Evolutionary conservation across 2,329 filamentous ascomycete species (phyloP), one percentile per base, ranked within the genome.

Genomic region (Plectosphaerella sp.): DNA sequence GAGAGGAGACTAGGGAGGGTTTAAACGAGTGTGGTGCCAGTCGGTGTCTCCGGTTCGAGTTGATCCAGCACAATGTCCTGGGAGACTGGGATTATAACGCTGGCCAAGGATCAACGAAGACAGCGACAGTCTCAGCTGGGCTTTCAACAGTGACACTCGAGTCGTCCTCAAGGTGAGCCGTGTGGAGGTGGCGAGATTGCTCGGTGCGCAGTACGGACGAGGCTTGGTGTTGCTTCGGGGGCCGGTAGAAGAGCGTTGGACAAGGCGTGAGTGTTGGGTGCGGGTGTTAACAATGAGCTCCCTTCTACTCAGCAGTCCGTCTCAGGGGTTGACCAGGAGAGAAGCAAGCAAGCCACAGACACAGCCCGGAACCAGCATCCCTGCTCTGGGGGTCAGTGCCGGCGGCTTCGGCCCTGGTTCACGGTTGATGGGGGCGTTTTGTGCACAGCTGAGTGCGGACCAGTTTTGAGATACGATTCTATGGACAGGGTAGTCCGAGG

Each of bases 181-280:
- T 51, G 53, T 37, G 46, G n/a, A 53, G 50, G 51, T 53, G 51
- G 53, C 51, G 48, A 51, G 45, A n/a, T 33, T 33, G 28, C 28
- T 33, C 28, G 28, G 28, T 33, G 8, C 28, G 28, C 28, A 33
- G 28, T 33, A 9, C 28, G 28, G 28, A 22, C 28, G 11, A 12
- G 28, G 8, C 28, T 33, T 33, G 28, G 28, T 33, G 28, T 33
- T 33, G 28, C 28, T 33, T 33, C 28, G 28, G 28, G 22, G 28
- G 28, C 28, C 28, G 8, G 28, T 33, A 33, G 28, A 12, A 33
- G 42, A 39, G 48, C 33, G 36, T 53, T 51, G 53, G 53, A 55
- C 53, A 53, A 22, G 43, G 35, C 20, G n/a, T 45, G 33, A 22
- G 33, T 28, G 18, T 52, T 48, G 45, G 39, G 53, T 55, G 22